Conservation (phyloP, 208 protist species). For the Leptomonas seymouri region DNA sequence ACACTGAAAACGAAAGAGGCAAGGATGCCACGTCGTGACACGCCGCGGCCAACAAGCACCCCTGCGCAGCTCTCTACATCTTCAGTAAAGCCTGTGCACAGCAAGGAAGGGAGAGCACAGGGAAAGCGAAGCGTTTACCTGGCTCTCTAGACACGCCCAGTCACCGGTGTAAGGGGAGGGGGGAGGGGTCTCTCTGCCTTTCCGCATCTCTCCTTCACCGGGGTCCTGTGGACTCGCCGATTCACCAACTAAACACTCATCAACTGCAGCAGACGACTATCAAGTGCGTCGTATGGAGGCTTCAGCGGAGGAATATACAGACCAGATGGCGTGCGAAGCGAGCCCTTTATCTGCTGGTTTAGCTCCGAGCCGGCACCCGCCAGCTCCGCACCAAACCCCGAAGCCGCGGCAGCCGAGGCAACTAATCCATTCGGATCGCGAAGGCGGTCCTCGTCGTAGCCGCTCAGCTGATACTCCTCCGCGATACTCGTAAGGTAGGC, state of each 20-base stretch:
- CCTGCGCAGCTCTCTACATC: too few relatives aligned
- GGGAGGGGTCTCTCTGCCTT: neutral
- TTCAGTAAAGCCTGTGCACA: too few relatives aligned
- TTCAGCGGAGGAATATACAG: constrained; percentile 58
- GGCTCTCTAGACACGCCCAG: too few relatives aligned
- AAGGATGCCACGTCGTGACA: too few relatives aligned
- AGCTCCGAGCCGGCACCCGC: constrained; percentile 13
- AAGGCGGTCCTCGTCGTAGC: constrained; percentile 78
- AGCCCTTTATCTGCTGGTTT: constrained; percentile 26
- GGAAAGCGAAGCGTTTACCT: too few relatives aligned
- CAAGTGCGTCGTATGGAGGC: constrained; percentile 66
- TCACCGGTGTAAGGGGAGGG: too few relatives aligned
- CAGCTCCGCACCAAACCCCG: constrained; percentile 25
- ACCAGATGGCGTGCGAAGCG: constrained; percentile 62
- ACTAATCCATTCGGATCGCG: constrained; percentile 66
- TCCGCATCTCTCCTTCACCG: neutral
- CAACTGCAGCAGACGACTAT: constrained; percentile 67
- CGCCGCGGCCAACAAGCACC: too few relatives aligned
- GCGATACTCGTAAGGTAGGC: constrained; percentile 85
- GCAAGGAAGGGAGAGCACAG: too few relatives aligned
- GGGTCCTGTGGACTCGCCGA: too few relatives aligned
- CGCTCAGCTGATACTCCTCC: constrained; percentile 69
- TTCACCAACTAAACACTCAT: constrained; percentile 43
- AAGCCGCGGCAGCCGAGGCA: constrained; percentile 50
- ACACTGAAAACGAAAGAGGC: too few relatives aligned